Base-by-base conservation (phyloP, 768 basidiomycete species). In the Naematelia aurantialba region DNA sequence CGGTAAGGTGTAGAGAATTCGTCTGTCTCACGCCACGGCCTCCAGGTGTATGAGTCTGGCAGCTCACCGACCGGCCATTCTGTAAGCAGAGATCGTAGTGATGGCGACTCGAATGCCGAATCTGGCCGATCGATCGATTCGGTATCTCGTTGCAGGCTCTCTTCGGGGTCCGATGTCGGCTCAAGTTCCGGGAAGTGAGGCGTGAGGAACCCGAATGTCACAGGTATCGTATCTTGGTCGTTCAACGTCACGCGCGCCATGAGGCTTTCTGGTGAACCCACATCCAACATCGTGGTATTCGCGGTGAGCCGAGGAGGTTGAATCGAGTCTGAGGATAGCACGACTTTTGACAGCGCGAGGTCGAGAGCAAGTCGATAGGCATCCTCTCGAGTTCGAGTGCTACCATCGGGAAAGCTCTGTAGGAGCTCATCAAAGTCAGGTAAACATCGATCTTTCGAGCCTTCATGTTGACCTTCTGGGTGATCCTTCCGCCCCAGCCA, bases 321-420 rank as follows among this genome's bases (percentile, higher is more conserved):
- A 11, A 55, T 49, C 45, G 17, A 17, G 34, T 69, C 65, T 4
- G 59, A 50, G 22, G 51, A 46, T 0, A 69, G 19, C 12, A 66
- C 50, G 8, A 48, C 48, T 1, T 24, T 19, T 1, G 68, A 63
- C 4, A 69, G 50, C 11, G 44, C 45, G 0, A 69, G 55, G 45
- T 69, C 65, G 1, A 60, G 1, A 1, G 60, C 53, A 0, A 69
- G 55, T 24, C 57, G 58, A 2, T 31, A 52, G 8, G 45, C 45
- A 42, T 60, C 53, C 1, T n/a, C 13, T 13, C 42, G 55, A 25
- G 34, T 47, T 8, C 19, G 46, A 11, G 8, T 8, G n/a, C 19
- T 47, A 8, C 25, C 31, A 22, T 34, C 52, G 39, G 1, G 14
- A 13, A 39, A 17, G 10, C 21, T 26, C 42, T 48, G 24, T 49